phyloP scores from a whole-genome alignment of 768 basidiomycete species.

The Leccinum variicolor region DNA sequence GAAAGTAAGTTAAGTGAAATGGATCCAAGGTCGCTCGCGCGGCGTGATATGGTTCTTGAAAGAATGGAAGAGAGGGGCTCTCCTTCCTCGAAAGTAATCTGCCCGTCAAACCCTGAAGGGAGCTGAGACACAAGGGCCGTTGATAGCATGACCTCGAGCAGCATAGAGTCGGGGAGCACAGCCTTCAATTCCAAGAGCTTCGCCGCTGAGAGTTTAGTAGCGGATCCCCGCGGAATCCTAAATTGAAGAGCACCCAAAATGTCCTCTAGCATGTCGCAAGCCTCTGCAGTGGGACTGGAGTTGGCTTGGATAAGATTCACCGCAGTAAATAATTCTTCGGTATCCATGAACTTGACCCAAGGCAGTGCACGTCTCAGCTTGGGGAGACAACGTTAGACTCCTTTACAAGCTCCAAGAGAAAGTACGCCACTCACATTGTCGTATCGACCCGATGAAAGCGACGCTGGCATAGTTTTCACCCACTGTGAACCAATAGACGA shows the following conservation, averaged over 20 bases:
- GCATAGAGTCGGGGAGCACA: constrained; percentile 31
- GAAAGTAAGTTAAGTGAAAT: constrained; percentile 25
- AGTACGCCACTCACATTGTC: constrained; percentile 9
- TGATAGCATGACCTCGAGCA: constrained; percentile 50
- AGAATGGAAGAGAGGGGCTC: constrained; percentile 5
- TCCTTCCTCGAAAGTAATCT: constrained; percentile 4
- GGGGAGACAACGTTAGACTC: neutral
- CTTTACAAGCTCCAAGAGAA: neutral
- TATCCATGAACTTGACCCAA: constrained; percentile 58
- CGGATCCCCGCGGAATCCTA: constrained; percentile 3
- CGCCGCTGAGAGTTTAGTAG: constrained; percentile 27
- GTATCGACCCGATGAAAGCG: constrained; percentile 7
- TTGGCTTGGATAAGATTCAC: constrained; percentile 37
- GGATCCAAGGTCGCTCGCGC: neutral
- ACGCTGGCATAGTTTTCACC: constrained; percentile 24
- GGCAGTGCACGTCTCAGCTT: constrained; percentile 13
- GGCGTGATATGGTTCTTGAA: neutral
- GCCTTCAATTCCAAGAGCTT: constrained; percentile 38
- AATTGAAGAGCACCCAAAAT: constrained; percentile 34
- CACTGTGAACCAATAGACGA: constrained; percentile 44
- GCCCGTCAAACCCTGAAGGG: constrained; percentile 29
- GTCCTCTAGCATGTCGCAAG: constrained; percentile 31
- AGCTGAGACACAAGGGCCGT: constrained; percentile 35
- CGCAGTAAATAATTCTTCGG: constrained; percentile 39
- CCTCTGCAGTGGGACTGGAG: neutral